Percentiles rank a stretch among this genome's conserved stretches.
These are phyloP conservation scores for Nowakowskiella sp. DNA, from an alignment of 192 early-diverging fungal species.

Conservation along the genomic window DNA sequence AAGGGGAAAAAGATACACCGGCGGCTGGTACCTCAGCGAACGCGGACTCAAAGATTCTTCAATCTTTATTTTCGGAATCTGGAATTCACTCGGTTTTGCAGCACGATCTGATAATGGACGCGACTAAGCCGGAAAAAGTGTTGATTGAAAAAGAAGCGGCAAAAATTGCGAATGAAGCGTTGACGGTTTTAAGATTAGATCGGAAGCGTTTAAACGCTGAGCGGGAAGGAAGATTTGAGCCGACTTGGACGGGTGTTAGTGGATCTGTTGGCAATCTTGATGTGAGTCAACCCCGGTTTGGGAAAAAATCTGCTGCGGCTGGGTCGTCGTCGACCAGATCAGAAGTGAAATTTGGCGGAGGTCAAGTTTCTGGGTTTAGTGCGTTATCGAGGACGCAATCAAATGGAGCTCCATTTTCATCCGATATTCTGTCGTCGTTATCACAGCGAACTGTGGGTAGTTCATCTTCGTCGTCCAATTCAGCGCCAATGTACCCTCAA, in stretches of 20 bases:
- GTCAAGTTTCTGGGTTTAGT: too few relatives aligned
- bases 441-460: constrained; percentile 5
- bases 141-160: constrained; percentile 75
- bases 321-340: constrained; percentile 3
- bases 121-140: constrained; percentile 46
- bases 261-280: constrained; percentile 48
- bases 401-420: neutral
- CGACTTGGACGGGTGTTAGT: constrained; percentile 87
- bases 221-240: constrained; percentile 33
- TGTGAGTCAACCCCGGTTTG: neutral
- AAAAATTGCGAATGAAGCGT: constrained; percentile 70
- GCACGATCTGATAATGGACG: constrained; percentile 85
- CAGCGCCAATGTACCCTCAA: neutral
- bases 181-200: constrained; percentile 63
- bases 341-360: neutral
- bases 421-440: neutral
- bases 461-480: neutral
- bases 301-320: neutral
- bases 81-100: constrained; percentile 84
- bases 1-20: constrained; percentile 6
- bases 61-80: constrained; percentile 70
- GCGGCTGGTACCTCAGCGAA: constrained; percentile 14
- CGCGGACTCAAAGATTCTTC: constrained; percentile 64
- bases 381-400: too few relatives aligned
- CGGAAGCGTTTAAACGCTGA: constrained; percentile 52